Evolutionary conservation across 139 green algal species (phyloP), one percentile per base, ranked within the genome.

Genomic region (Chlorella vulgaris): DNA sequence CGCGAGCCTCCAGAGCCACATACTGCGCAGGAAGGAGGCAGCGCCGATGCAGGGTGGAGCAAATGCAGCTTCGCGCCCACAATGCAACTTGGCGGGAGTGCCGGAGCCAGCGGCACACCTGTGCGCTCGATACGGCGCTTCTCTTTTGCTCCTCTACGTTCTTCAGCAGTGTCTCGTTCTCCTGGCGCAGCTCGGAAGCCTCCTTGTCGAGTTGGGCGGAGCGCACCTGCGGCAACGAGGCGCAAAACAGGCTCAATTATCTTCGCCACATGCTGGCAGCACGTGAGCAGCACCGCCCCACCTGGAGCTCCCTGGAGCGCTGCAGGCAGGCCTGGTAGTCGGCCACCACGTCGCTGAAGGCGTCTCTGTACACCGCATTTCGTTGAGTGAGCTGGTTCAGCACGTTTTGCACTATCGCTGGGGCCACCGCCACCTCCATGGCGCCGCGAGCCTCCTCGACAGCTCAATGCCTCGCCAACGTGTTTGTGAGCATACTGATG

Each of bases 121-220:
- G 42, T 33, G 85, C 62, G 3, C 43, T 76, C 26, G 29, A 55
- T 29, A 79, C 77, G 0, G 76, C 82, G 38, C 61, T 75, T 2
- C 75, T 62, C 38, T 51, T 78, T n/a, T 42, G 43, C 28, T 79
- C 76, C 40, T 86, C 74, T 18, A 83, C 47, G 39, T 61, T 71
- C 55, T 85, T 69, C 21, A 81, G 70, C 62, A 93, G 81, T 4
- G 58, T 78, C 26, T 80, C 71, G 13, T 91, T 93, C 67, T 96
- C 91, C 3, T 87, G 78, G 1, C 91, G 86, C 66, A 96, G 86
- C 90, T 96, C 93, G 2, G 82, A 83, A 0, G 76, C 90, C 71
- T 96, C 93, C 74, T 93, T 93, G 50, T 95, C 92, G 28, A 95
- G 86, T 85, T 95, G 91, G 3, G 80, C 78, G 29, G 84, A 65